Evolutionary conservation across 2,329 filamentous ascomycete species (phyloP), one percentile per base, ranked within the genome.

Genomic region (Arthrobotrys sinensis): DNA sequence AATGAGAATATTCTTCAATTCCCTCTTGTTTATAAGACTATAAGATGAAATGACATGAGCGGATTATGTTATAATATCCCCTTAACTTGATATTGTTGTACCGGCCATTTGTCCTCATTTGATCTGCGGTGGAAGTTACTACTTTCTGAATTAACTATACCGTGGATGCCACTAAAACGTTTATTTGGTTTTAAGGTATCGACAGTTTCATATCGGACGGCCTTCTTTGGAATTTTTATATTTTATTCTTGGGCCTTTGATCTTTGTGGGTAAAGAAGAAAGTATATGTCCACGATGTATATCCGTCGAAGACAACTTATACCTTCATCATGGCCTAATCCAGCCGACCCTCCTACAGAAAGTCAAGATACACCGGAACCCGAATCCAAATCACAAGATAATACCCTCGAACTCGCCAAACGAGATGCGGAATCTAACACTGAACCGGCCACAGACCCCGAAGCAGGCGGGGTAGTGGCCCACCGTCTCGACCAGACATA

Each of bases 1-100:
- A 8, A 55, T 66, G 73, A 77, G 73, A 77, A 77, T 34, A 50
- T 71, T 77, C 72, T 76, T 55, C 16, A 76, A 76, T 2, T 63
- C n/a, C 36, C 71, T 76, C 71, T 32, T 24, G 50, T 21, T 67
- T 34, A 67, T 48, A 36, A 67, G 11, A 34, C 53, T 55, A 67
- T 21, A 38, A 12, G 36, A 2, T 38, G 36, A 38, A 38, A 28
- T 28, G 24, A 4, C 4, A 2, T 28, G 24, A 28, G 24, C 24
- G 24, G 24, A 28, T 28, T 28, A 28, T 28, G 24, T 28, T 28
- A 4, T 4, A 28, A 2, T 28, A 28, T 4, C 2, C 24, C 2
- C 24, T 28, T 4, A 28, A 28, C 4, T 28, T 38, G n/a, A n/a
- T n/a, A n/a, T n/a, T n/a, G n/a, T n/a, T n/a, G n/a, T n/a, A n/a